Percentiles rank a stretch among this genome's conserved stretches.
Evolutionary conservation across 768 basidiomycete species (phyloP).

Genomic region (Lactarius evosmus): DNA sequence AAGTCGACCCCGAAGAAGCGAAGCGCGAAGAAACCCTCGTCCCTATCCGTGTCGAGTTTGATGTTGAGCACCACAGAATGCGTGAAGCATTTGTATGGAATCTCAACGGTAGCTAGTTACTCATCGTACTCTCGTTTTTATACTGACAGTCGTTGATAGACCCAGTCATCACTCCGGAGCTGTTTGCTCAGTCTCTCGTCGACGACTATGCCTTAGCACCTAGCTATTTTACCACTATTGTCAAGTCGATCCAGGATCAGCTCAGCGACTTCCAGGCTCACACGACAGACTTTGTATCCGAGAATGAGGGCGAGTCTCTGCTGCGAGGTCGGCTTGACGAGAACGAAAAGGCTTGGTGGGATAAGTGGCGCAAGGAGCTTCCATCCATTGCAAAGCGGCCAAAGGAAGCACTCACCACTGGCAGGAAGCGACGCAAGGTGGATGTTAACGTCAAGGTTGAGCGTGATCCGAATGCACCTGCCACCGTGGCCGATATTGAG

Average conservation of each 20-base stretch:
- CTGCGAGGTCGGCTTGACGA: conserved; percentile 48
- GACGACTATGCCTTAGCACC: conserved; percentile 83
- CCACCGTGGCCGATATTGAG: conserved; percentile 58
- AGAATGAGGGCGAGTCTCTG: conserved; percentile 41
- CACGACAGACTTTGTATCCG: conserved; percentile 43
- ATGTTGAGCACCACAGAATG: conserved; percentile 91
- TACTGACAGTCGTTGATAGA: conserved; percentile 46
- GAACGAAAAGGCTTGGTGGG: conserved; percentile 62
- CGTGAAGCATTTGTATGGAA: conserved; percentile 99
- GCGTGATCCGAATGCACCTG: conserved; percentile 32
- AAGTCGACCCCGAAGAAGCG: conserved; percentile 51
- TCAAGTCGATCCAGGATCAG: conserved; percentile 85
- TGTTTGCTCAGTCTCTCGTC: conserved; percentile 85
- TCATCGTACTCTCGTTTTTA: background rate
- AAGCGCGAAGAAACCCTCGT: conserved; percentile 78
- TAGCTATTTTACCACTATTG: conserved; percentile 62
- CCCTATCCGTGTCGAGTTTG: conserved; percentile 94
- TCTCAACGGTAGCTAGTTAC: conserved; percentile 66
- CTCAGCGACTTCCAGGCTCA: conserved; percentile 76
- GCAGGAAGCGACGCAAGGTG: conserved; percentile 28
- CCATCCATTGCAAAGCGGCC: conserved; percentile 37
- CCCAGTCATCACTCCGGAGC: conserved; percentile 82
- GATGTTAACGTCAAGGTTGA: conserved; percentile 27
- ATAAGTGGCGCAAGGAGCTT: conserved; percentile 60
- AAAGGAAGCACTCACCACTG: conserved; percentile 19